Evolutionary conservation across 83 land plant species (phyloP).

Genomic region (Picea engelmannii): DNA sequence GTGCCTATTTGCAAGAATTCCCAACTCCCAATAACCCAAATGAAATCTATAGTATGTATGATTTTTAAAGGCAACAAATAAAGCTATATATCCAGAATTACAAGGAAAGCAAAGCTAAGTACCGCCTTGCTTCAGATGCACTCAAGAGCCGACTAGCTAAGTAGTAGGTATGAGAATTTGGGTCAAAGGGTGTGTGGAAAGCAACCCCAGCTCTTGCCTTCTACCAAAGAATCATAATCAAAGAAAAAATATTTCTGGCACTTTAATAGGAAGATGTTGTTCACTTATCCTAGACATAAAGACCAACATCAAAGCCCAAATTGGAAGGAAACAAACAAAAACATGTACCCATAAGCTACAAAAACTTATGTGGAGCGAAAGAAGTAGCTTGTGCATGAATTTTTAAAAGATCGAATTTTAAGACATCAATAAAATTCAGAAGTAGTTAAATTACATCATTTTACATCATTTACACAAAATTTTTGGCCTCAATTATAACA

Average conservation of each 20-base stretch:
- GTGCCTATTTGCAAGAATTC: neutral
- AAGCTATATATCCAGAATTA: neutral
- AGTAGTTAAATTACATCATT: neutral
- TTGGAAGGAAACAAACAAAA: neutral
- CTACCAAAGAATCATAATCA: neutral
- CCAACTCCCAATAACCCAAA: slow-evolving; percentile 3
- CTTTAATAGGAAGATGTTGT: too few relatives aligned
- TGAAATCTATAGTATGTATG: neutral
- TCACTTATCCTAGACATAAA: too few relatives aligned
- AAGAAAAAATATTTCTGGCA: too few relatives aligned
- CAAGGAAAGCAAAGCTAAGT: too few relatives aligned
- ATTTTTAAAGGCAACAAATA: too few relatives aligned
- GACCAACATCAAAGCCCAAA: neutral
- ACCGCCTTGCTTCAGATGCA: too few relatives aligned
- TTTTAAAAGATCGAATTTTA: too few relatives aligned
- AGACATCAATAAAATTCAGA: too few relatives aligned
- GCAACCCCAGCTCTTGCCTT: neutral
- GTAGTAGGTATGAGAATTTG: too few relatives aligned
- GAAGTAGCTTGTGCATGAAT: neutral
- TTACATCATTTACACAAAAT: neutral
- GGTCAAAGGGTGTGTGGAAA: too few relatives aligned
- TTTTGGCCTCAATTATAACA: too few relatives aligned
- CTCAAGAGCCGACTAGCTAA: too few relatives aligned
- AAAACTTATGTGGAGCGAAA: neutral
- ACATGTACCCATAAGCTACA: neutral